These are phyloP conservation scores for Hibiscus trionum DNA, from an alignment of 345 rosid species.

Conservation along the genomic window DNA sequence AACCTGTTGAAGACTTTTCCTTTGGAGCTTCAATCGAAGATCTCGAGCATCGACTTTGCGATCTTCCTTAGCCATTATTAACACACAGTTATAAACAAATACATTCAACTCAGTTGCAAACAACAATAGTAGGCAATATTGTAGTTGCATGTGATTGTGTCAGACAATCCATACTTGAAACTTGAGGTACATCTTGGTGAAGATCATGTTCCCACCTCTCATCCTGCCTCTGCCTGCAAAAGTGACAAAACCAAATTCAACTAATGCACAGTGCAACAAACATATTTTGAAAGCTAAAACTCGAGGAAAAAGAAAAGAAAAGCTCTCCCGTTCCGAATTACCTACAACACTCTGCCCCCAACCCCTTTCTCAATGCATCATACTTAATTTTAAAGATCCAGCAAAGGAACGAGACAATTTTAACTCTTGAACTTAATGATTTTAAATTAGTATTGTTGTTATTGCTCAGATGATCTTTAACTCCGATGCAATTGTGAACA, in stretches of 20 bases:
- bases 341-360: too few relatives aligned
- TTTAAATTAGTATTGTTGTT: background rate
- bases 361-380: background rate
- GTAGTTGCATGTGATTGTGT: constrained; percentile 20
- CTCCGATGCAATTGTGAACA: background rate
- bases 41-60: constrained; percentile 61
- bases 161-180: constrained; percentile 58
- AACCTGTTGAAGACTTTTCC: constrained; percentile 37
- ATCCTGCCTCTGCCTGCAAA: constrained; percentile 84
- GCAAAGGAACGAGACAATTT: too few relatives aligned
- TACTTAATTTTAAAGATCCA: background rate
- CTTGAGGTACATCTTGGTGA: constrained; percentile 36
- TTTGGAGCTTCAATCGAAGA: constrained; percentile 91
- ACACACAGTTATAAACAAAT: constrained; percentile 37
- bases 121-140: constrained; percentile 26
- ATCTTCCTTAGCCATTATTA: constrained; percentile 43
- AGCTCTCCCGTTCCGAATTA: too few relatives aligned
- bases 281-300: background rate
- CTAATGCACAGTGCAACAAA: background rate
- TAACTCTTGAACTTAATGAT: too few relatives aligned
- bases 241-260: too few relatives aligned
- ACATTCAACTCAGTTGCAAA: constrained; percentile 27
- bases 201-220: constrained; percentile 99
- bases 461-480: background rate
- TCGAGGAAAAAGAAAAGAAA: background rate